Evolutionary conservation across 139 green algal species (phyloP).

Genomic region (Auxenochlorella protothecoides): DNA sequence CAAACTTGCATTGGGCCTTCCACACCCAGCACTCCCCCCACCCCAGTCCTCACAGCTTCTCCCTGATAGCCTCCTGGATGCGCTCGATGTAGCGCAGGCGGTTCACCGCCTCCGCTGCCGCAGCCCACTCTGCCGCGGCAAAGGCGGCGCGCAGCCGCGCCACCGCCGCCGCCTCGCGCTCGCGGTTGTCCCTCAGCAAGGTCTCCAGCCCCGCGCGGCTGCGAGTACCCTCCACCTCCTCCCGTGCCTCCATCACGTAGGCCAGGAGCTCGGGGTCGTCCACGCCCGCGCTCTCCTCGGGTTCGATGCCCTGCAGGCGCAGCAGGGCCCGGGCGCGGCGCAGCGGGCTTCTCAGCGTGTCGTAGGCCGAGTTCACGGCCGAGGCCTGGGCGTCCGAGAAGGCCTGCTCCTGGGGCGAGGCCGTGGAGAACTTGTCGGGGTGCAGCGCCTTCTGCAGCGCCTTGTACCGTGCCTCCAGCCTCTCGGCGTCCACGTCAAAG

Average conservation of each 20-base stretch:
- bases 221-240: slow-evolving; percentile 48
- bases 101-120: slow-evolving; percentile 23
- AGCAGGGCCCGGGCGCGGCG: slow-evolving; percentile 43
- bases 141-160: slow-evolving; percentile 35
- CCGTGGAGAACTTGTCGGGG: slow-evolving; percentile 43
- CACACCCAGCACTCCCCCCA: too few species aligned
- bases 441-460: slow-evolving; percentile 50
- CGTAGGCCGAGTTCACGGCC: slow-evolving; percentile 54
- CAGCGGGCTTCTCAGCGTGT: slow-evolving; percentile 43
- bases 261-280: slow-evolving; percentile 57
- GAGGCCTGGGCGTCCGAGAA: slow-evolving; percentile 40
- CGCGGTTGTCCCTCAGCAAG: slow-evolving; percentile 25
- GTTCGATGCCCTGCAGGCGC: slow-evolving; percentile 33
- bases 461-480: slow-evolving; percentile 52
- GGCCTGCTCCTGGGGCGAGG: slow-evolving; percentile 32
- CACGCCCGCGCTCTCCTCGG: slow-evolving; percentile 24
- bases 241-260: slow-evolving; percentile 59
- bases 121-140: slow-evolving; percentile 6
- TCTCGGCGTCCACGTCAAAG: slow-evolving; percentile 38
- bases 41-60: slow-evolving; percentile 30
- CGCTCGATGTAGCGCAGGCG: slow-evolving; percentile 49
- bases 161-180: slow-evolving; percentile 10
- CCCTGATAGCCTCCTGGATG: slow-evolving; percentile 44
- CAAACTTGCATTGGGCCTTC: too few species aligned
- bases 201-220: slow-evolving; percentile 15